Percentiles rank a stretch among this genome's conserved stretches.
Conservation (phyloP, 1,139 yeast genomes). For the Tardiomyces blankii region DNA sequence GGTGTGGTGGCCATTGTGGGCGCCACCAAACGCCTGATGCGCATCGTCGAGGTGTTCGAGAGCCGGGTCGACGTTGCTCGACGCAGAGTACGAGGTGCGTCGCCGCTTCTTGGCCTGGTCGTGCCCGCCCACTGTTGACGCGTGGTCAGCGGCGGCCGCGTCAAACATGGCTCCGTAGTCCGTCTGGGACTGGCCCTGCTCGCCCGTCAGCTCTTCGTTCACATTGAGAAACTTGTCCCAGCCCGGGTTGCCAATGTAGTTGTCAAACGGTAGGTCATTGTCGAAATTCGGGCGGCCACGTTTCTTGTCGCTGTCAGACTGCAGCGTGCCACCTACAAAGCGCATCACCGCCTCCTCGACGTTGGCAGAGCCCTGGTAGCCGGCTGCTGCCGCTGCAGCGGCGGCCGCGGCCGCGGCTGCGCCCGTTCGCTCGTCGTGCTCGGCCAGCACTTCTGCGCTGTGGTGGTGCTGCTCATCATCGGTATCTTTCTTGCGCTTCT, state of each 20-base stretch:
- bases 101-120: constrained; percentile 2
- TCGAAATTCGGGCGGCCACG: constrained; percentile 13
- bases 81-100: constrained; percentile 2
- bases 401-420: neutral
- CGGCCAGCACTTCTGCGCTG: neutral
- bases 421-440: neutral
- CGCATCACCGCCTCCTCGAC: constrained; percentile 70
- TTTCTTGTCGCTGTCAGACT: constrained; percentile 19
- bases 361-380: constrained; percentile 13
- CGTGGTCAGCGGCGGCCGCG: constrained; percentile 1
- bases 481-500: constrained; percentile 7
- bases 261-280: neutral
- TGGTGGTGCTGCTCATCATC: constrained; percentile 3
- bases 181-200: neutral
- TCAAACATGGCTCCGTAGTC: constrained; percentile 4
- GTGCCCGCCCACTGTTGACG: neutral
- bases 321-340: constrained; percentile 52
- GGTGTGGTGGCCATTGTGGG: constrained; percentile 13
- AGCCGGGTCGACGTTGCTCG: constrained; percentile 12
- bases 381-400: neutral
- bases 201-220: constrained; percentile 4
- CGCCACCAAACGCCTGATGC: constrained; percentile 4
- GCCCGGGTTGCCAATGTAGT: constrained; percentile 7
- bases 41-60: constrained; percentile 10
- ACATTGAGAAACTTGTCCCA: constrained; percentile 16